These are phyloP conservation scores for Nicotiana benthamiana DNA, from an alignment of 257 asterid species.

Conservation along the genomic window DNA sequence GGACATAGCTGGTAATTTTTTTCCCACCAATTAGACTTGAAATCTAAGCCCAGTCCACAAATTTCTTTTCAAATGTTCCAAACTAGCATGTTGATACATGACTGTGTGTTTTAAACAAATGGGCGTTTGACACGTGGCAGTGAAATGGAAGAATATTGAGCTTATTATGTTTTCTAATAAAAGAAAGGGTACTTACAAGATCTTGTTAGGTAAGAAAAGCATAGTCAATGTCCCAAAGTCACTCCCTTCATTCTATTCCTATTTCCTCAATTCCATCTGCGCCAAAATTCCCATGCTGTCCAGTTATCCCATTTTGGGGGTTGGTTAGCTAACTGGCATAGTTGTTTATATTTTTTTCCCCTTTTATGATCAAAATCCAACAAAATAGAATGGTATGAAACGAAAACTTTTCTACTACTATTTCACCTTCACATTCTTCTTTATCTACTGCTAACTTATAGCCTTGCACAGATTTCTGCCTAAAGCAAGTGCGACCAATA, in stretches of 20 bases:
- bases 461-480: not conserved
- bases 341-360: not conserved
- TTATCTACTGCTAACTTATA: not conserved
- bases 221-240: conserved; percentile 42
- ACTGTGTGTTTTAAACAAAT: not conserved
- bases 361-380: not conserved
- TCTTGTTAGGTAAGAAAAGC: conserved; percentile 43
- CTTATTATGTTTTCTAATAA: not conserved
- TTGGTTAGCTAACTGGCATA: not conserved
- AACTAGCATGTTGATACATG: not conserved
- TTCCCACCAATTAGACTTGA: not conserved
- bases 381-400: not conserved
- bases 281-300: not conserved
- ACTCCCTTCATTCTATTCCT: conserved; percentile 16
- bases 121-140: conserved; percentile 19
- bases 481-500: not conserved
- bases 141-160: not conserved
- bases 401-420: not conserved
- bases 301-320: not conserved
- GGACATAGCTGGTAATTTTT: too few relatives aligned
- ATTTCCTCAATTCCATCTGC: conserved; percentile 15
- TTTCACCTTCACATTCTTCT: conserved; percentile 2
- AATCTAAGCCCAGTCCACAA: not conserved
- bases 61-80: not conserved
- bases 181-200: conserved; percentile 17